Evolutionary conservation across 2,329 filamentous ascomycete genomes (phyloP), one percentile per base, ranked within the genome.

Genomic region (Huntiella savannae): DNA sequence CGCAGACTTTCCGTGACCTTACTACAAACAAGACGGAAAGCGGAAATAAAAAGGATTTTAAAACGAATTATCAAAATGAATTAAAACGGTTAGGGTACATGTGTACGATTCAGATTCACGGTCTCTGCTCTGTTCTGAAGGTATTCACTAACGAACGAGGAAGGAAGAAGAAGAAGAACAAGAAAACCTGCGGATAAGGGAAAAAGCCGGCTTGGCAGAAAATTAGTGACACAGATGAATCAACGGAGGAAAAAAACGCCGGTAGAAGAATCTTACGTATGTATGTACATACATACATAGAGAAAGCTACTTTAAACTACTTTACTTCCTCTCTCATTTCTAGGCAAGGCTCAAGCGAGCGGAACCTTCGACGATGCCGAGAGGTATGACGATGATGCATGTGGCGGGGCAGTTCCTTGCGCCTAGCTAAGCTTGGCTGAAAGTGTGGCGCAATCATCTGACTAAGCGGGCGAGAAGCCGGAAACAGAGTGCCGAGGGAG

Each of bases 341-440:
- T 28, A 28, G 22, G 22, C 22, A 28, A 28, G 22, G 22, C 22
- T 6, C 22, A 28, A 28, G 22, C 22, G 22, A 28, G 22, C 19
- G 16, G 19, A 16, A 22, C 19, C 19, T 33, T 17, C 28, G 39
- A 41, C 17, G 39, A 41, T 41, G 17, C 39, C 17, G 19, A 19
- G 10, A 22, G 39, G 16, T 46, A 46, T 49, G 47, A 49, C 40
- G 47, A 49, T 36, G 43, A 46, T 46, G 39, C 22, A 40, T 39
- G 40, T 49, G 40, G 47, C 28, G 47, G 38, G 43, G 33, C 33
- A 45, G 33, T 34, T 39, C 39, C 17, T 19, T 36, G 38, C 42
- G 45, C 32, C 44, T 38, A 22, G 17, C 17, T 36, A 15, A 8
- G 10, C 19, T 22, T 44, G 35, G 35, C 11, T 19, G 36, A 36